Base-by-base conservation (phyloP, 2,329 filamentous ascomycete genomes). In the Colletotrichum sidae region DNA sequence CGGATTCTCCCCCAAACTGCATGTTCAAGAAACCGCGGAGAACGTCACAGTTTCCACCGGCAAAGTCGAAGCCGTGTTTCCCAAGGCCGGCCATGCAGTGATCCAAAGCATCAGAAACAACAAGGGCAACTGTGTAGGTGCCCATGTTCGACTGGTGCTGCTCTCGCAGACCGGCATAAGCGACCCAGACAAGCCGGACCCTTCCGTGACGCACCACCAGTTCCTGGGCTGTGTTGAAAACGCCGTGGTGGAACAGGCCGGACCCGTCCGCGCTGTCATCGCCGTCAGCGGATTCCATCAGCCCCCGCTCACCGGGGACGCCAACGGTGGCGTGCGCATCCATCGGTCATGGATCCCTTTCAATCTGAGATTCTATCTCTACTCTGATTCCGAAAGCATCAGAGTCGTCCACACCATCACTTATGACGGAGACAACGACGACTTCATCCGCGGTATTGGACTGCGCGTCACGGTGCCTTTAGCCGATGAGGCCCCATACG, bases 341-440 rank as follows among this genome's bases (percentile, higher is more conserved):
- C 17, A 17, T 17, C 17, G 2, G 17, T 17, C 17, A 17, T 88
- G 84, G 84, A 75, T 89, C 2, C 85, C 83, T 0, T 89, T 83
- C 13, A 77, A 54, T 80, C 78, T 87, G 2, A 81, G 87, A 1
- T 88, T 89, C 69, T 89, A 89, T 62, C 74, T 89, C 0, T 89
- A 88, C 69, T 78, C 83, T 33, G 78, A 84, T 64, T 88, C 86
- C 0, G 81, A 86, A 42, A 79, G 83, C 0, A 83, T 89, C 53
- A 79, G 81, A 38, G 75, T 86, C 0, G 75, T 88, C 0, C 87
- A 89, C 69, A 86, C 80, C 34, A 74, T 89, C 15, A 74, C 87
- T 2, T 87, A 83, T 55, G 84, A 89, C 44, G 83, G 81, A 1
- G 76, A 84, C 1, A 73, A 79, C 3, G 77, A 78, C 15, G 81